Percentiles rank a stretch among this genome's conserved stretches.
These are phyloP conservation scores for Pseudocercospora vitis DNA, from an alignment of 2,329 filamentous ascomycete species.

Conservation along the genomic window DNA sequence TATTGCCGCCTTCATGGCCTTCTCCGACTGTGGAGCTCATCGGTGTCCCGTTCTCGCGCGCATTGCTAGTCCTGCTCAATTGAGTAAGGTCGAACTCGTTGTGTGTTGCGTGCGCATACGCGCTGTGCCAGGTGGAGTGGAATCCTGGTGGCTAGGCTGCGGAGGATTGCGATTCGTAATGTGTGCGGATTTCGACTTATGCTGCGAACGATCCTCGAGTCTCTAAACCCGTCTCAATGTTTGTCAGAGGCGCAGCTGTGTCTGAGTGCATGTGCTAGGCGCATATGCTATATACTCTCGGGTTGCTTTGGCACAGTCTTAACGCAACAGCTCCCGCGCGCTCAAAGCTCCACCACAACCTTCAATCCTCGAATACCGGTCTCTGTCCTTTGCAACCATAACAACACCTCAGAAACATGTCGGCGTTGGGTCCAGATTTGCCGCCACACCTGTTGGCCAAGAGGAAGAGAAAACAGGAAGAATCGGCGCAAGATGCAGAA, in stretches of 20 bases:
- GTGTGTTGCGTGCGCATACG: not conserved
- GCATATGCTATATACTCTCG: too few species aligned
- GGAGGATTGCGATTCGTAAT: conserved; percentile 1
- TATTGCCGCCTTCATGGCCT: conserved; percentile 60
- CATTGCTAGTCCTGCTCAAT: conserved; percentile 50
- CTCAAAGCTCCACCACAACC: not conserved
- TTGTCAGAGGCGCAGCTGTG: not conserved
- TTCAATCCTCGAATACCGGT: not conserved
- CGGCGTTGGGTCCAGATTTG: conserved; percentile 68
- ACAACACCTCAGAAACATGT: conserved; percentile 50
- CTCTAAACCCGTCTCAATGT: too few species aligned
- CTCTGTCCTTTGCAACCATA: not conserved
- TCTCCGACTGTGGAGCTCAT: conserved; percentile 70
- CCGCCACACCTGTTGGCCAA: conserved; percentile 63
- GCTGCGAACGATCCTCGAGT: too few species aligned
- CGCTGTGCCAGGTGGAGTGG: not conserved
- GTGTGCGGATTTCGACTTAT: too few species aligned
- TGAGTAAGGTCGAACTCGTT: not conserved
- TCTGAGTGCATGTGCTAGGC: conserved; percentile 1
- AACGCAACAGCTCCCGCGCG: not conserved
- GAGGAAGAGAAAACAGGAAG: conserved; percentile 51
- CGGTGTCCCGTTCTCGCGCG: conserved; percentile 49
- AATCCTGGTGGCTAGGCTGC: conserved; percentile 8
- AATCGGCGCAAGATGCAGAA: conserved; percentile 39
- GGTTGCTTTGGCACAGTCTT: not conserved